Percentiles rank a stretch among this genome's conserved stretches.
Conservation (phyloP, 192 early-diverging fungal genomes). For the Funneliformis geosporum region DNA sequence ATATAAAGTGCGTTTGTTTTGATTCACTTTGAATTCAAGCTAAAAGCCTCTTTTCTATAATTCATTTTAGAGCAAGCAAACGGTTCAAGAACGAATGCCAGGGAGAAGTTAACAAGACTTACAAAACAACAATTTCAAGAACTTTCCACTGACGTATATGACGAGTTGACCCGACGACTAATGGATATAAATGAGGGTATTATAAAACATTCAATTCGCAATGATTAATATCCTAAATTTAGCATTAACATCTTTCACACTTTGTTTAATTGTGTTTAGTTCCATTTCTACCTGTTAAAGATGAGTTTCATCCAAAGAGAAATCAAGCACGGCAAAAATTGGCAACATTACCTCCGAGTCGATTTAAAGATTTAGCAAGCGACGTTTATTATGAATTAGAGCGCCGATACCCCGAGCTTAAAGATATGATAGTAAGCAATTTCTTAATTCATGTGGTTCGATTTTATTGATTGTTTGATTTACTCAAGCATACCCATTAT, state of each 20-base stretch:
- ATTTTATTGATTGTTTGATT: too few relatives aligned
- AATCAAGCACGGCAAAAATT: conserved; percentile 97
- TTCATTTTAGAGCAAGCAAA: conserved; percentile 41
- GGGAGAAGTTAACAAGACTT: conserved; percentile 79
- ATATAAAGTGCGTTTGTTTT: too few relatives aligned
- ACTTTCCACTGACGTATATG: conserved; percentile 93
- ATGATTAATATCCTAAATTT: too few relatives aligned
- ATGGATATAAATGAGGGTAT: conserved; percentile 61
- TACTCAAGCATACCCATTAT: too few relatives aligned
- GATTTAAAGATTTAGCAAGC: conserved; percentile 91
- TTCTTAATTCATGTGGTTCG: too few relatives aligned
- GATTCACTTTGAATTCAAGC: background rate
- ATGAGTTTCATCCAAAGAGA: conserved; percentile 92
- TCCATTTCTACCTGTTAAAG: conserved; percentile 78
- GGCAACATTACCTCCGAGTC: conserved; percentile 79
- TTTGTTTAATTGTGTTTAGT: conserved; percentile 44
- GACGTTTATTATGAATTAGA: conserved; percentile 83
- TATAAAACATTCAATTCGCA: background rate
- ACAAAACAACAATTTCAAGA: conserved; percentile 88
- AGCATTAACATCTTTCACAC: background rate
- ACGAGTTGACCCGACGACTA: conserved; percentile 81
- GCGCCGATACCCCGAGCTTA: conserved; percentile 58
- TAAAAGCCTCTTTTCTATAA: background rate
- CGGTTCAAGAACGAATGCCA: conserved; percentile 50
- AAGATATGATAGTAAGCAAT: conserved; percentile 43